A percentile compares a stretch with the other conserved stretches of the same genome.
phyloP scores from a whole-genome alignment of 345 rosid species.

The Pelargonium nanum region DNA sequence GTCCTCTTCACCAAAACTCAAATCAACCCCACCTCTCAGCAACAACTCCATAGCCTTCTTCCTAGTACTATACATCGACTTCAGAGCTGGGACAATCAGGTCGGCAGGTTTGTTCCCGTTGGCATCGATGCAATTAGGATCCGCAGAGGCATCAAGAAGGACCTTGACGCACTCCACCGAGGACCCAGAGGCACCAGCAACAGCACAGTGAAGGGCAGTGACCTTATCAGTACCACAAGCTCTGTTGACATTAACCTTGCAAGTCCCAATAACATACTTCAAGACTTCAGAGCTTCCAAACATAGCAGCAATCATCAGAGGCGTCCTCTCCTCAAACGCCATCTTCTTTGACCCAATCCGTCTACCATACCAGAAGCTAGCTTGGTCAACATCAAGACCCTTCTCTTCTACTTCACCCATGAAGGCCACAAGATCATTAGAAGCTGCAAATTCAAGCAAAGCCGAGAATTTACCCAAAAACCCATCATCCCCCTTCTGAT shows the following conservation, averaged over 20 bases:
- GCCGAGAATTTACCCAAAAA: slow-evolving; percentile 19
- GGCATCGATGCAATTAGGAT: slow-evolving; percentile 41
- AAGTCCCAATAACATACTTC: slow-evolving; percentile 45
- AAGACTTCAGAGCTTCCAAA: slow-evolving; percentile 54
- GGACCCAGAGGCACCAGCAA: slow-evolving; percentile 55
- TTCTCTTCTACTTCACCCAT: slow-evolving; percentile 39
- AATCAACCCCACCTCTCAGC: slow-evolving; percentile 33
- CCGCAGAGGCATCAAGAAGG: slow-evolving; percentile 62
- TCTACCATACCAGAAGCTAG: slow-evolving; percentile 72
- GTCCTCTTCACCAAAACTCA: slow-evolving; percentile 3
- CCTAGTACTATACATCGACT: slow-evolving; percentile 28
- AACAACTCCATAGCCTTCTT: slow-evolving; percentile 48
- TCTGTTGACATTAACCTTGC: slow-evolving; percentile 45
- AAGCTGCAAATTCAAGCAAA: slow-evolving; percentile 76
- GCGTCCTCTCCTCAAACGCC: slow-evolving; percentile 78
- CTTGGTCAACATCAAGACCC: slow-evolving; percentile 33
- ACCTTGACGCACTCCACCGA: slow-evolving; percentile 47
- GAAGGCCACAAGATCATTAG: slow-evolving; percentile 50
- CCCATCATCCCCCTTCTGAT: slow-evolving; percentile 19
- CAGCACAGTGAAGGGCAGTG: slow-evolving; percentile 92
- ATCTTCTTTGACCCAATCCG: slow-evolving; percentile 68
- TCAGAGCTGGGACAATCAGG: slow-evolving; percentile 28
- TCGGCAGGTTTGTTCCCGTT: slow-evolving; percentile 64
- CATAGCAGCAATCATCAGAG: slow-evolving; percentile 76
- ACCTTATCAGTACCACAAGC: slow-evolving; percentile 62